Conservation (phyloP, 306 rosid species). For the Prinsepia uniflora region DNA sequence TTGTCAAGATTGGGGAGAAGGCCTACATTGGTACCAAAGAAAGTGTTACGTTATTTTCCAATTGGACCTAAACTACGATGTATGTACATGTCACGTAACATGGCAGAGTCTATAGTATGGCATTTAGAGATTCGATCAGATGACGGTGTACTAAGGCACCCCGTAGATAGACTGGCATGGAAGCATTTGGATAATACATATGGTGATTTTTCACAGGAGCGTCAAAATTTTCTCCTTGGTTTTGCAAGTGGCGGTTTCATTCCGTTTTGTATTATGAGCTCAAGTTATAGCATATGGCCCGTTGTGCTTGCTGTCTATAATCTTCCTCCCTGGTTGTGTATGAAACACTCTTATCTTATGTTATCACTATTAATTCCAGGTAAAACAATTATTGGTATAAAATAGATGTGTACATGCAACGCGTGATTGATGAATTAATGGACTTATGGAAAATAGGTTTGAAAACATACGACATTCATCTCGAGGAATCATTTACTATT, state of each 20-base stretch:
- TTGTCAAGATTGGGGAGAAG: no score
- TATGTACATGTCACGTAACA: no score
- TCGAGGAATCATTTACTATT: neutral
- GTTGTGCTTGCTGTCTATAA: neutral
- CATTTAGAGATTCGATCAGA: no score
- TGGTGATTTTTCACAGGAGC: neutral
- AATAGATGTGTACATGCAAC: neutral
- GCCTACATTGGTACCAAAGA: no score
- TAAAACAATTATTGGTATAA: neutral
- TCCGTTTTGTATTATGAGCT: neutral
- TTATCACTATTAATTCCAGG: neutral
- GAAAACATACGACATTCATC: neutral
- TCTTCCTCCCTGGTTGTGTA: neutral
- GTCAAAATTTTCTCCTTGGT: neutral
- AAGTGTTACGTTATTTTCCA: no score
- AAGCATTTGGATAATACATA: neutral
- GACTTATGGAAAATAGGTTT: neutral
- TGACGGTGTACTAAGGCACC: no score
- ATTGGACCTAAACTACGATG: no score
- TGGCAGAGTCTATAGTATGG: no score
- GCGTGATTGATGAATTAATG: no score
- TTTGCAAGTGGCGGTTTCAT: neutral
- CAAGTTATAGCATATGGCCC: neutral
- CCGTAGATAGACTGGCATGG: no score
- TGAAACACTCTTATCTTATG: neutral